These are phyloP conservation scores for Pyricularia pennisetigena DNA, from an alignment of 2,329 filamentous ascomycete genomes.

Conservation along the genomic window DNA sequence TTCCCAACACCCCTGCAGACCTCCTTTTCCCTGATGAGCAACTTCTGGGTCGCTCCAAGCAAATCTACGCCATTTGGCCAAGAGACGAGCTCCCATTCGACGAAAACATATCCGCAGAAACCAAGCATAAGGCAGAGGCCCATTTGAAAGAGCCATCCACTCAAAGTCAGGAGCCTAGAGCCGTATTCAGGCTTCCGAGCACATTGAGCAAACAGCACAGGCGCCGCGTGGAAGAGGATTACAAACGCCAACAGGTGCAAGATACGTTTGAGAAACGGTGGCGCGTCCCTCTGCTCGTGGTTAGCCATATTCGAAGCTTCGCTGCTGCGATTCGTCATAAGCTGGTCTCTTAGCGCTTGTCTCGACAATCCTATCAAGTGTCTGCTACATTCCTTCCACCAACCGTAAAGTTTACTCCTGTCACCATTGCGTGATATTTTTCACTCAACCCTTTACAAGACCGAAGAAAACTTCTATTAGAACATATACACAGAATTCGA, in stretches of 20 bases:
- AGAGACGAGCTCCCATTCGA: not conserved
- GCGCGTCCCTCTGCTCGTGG: not conserved
- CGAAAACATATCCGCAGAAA: not conserved
- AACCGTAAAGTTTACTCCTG: not conserved
- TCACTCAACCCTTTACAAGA: not conserved
- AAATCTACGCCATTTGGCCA: not conserved
- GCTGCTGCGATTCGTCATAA: not conserved
- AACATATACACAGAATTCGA: not conserved
- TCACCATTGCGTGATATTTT: not conserved
- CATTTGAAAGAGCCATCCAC: not conserved
- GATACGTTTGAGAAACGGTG: not conserved
- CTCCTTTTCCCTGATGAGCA: conserved; percentile 1
- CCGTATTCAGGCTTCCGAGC: not conserved
- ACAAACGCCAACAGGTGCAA: not conserved
- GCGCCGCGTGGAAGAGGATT: not conserved
- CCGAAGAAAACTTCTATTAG: not conserved
- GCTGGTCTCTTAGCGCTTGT: not conserved
- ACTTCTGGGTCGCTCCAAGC: not conserved
- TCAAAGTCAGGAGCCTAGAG: not conserved
- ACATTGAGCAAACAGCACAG: not conserved
- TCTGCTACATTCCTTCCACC: not conserved
- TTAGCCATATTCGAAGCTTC: not conserved
- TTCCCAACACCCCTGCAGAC: not conserved
- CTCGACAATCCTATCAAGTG: not conserved
- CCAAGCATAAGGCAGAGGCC: not conserved